phyloP scores from a whole-genome alignment of 768 basidiomycete species.

The Auriculariales sp. region DNA sequence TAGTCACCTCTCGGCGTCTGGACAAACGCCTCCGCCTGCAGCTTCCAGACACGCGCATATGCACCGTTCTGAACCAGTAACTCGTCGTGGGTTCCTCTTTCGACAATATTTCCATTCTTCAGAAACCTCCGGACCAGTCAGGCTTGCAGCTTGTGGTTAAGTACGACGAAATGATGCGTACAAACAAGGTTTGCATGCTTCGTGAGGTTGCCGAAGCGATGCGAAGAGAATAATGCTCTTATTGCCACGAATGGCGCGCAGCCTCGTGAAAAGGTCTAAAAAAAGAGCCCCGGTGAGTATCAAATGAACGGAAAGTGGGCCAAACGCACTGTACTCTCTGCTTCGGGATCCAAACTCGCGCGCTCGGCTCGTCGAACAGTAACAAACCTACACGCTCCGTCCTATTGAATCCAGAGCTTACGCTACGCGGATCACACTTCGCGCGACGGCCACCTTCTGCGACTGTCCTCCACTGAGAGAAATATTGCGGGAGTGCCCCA shows the following conservation, averaged over 20 bases:
- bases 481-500: conserved; percentile 2
- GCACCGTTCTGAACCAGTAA: conserved; percentile 22
- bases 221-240: conserved; percentile 18
- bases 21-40: conserved; percentile 23
- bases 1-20: too few relatives aligned
- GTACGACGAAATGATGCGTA: background rate
- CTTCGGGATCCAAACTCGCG: conserved; percentile 60
- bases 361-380: conserved; percentile 16
- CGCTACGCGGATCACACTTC: conserved; percentile 40
- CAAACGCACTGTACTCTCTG: conserved; percentile 37
- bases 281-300: conserved; percentile 4
- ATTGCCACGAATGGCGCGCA: conserved; percentile 1
- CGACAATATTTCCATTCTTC: conserved; percentile 26
- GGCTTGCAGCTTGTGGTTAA: conserved; percentile 17
- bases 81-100: conserved; percentile 27
- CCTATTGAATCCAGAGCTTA: conserved; percentile 30
- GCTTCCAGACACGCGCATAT: conserved; percentile 27
- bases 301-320: background rate
- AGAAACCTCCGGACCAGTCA: conserved; percentile 25
- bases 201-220: conserved; percentile 24
- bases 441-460: conserved; percentile 51
- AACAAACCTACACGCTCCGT: conserved; percentile 25
- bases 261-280: conserved; percentile 7
- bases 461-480: conserved; percentile 56
- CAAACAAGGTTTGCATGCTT: conserved; percentile 24